Base-by-base conservation (phyloP, 352 stramenopile genomes). In the Globisporangium irregulare region DNA sequence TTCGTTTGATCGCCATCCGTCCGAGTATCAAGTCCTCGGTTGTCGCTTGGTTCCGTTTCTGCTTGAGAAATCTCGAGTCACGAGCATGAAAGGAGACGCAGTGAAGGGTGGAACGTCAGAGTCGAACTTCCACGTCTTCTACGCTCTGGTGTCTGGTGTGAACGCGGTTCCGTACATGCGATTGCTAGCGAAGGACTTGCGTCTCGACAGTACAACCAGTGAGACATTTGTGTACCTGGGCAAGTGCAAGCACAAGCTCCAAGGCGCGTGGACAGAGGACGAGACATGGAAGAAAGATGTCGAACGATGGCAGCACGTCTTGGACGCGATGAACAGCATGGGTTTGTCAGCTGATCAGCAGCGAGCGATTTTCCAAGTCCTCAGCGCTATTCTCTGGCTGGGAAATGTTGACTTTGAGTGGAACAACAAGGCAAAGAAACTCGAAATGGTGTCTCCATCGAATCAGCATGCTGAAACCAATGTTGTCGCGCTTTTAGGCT, bases 121-220 rank as follows among this genome's bases (percentile, higher is more conserved):
- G 18, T 68, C 73, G 61, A 94, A 92, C 62, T 94, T 94, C 61
- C 86, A 94, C 71, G 62, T 91, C 12, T 77, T 94, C 24, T 94
- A 94, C 70, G 74, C 84, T 14, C 66, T 94, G 50, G 75, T 92
- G 15, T 70, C 80, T 5, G 86, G 80, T 14, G 72, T 87, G 27
- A 91, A 89, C 22, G 72, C 76, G 7, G 62, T 75, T 51, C 61
- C 72, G 34, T 73, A 75, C 27, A 76, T 82, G 69, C 62, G 57
- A 6, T 25, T 72, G 15, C 66, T 74, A 15, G 77, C 78, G 15
- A 74, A 80, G 27, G 77, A 80, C 10, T 64, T 92, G 10, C 64
- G 65, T n/a, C 68, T 94, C 10, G 72, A 79, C 20, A 73, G 59
- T 24, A 38, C 64, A 15, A 65, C 76, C 18, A 79, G 73, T 20